Conservation (phyloP, 176 grass and related monocot species). For the Oryza coarctata region DNA sequence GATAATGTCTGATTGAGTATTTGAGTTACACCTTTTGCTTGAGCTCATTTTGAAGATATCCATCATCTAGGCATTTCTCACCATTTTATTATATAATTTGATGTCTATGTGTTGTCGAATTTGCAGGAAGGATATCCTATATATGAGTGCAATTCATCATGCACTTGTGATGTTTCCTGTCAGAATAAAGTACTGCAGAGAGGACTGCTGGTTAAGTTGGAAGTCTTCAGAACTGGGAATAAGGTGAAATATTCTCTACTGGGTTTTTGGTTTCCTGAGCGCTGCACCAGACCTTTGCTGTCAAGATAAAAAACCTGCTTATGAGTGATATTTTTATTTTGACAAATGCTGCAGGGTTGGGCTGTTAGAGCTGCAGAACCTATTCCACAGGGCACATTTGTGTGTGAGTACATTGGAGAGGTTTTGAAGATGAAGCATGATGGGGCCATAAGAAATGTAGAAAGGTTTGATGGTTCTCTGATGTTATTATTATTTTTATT, state of each 20-base stretch:
- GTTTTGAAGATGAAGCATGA: constrained; percentile 67
- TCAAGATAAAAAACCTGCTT: background rate
- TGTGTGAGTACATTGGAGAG: constrained; percentile 92
- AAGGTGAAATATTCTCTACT: constrained; percentile 55
- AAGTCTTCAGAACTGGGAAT: constrained; percentile 86
- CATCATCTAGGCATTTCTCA: background rate
- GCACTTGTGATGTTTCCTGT: constrained; percentile 69
- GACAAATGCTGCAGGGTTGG: constrained; percentile 76
- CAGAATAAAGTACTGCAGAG: constrained; percentile 93
- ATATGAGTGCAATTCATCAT: constrained; percentile 87
- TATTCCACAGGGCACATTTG: constrained; percentile 84
- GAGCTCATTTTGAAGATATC: background rate
- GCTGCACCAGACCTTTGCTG: background rate
- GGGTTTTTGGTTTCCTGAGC: constrained; percentile 21
- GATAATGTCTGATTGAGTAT: background rate
- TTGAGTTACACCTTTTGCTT: background rate
- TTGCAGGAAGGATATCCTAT: constrained; percentile 82
- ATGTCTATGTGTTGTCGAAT: constrained; percentile 9
- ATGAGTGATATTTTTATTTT: constrained; percentile 31
- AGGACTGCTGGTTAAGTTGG: constrained; percentile 77
- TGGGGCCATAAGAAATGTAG: constrained; percentile 42
- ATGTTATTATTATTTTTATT: background rate
- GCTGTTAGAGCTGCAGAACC: constrained; percentile 80
- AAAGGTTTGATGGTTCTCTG: constrained; percentile 56
- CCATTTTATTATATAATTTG: constrained; percentile 12